Evolutionary conservation across 768 basidiomycete genomes (phyloP).

Genomic region (Suillus subaureus): DNA sequence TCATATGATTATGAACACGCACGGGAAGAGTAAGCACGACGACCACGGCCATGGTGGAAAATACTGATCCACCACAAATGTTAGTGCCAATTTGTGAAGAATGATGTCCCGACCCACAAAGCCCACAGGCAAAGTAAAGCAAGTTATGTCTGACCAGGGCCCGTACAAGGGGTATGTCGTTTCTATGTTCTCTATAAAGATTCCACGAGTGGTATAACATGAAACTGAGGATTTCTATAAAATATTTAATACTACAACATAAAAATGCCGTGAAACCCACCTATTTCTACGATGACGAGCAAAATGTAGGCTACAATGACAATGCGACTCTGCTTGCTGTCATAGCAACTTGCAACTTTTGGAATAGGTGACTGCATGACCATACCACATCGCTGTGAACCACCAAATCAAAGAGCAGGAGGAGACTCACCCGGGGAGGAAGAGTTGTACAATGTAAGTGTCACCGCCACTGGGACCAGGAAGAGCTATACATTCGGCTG

Average conservation of each 20-base stretch:
- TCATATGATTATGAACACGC: neutral
- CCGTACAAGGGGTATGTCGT: neutral
- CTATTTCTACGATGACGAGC: neutral
- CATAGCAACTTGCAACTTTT: neutral
- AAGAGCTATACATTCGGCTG: neutral
- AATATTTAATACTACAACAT: neutral
- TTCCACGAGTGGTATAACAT: neutral
- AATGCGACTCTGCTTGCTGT: neutral
- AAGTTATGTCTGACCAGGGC: neutral
- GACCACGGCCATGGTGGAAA: neutral
- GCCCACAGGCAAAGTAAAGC: neutral
- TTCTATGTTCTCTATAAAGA: neutral
- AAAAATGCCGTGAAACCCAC: neutral
- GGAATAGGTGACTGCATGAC: neutral
- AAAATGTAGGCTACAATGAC: neutral
- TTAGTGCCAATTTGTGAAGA: neutral
- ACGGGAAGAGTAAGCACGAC: neutral
- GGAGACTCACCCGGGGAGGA: neutral
- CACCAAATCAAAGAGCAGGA: neutral
- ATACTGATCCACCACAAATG: neutral
- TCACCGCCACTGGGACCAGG: neutral
- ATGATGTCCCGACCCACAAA: neutral
- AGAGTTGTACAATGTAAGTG: neutral
- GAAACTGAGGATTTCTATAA: neutral
- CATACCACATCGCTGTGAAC: neutral